Conservation (phyloP, 192 early-diverging fungal genomes). For the Coemansia sp. region DNA sequence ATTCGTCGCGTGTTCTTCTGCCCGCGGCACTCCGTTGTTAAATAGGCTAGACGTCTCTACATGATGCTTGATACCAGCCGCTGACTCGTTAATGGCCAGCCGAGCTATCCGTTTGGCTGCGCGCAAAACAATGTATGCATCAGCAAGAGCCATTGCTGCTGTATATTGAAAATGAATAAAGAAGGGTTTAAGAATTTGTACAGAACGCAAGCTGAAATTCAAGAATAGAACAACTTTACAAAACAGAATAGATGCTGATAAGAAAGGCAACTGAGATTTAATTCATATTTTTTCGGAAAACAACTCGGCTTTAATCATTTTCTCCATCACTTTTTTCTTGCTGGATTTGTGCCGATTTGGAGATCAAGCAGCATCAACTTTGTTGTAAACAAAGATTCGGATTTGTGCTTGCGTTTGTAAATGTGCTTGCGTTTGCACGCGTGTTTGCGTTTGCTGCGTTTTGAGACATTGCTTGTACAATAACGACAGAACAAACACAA, state of each 20-base stretch:
- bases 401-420: too few relatives aligned
- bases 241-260: too few relatives aligned
- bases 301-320: too few relatives aligned
- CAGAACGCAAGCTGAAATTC: too few relatives aligned
- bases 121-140: constrained; percentile 41
- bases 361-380: neutral
- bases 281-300: neutral
- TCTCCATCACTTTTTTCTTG: too few relatives aligned
- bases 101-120: constrained; percentile 28
- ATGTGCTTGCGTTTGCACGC: too few relatives aligned
- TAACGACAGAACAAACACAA: too few relatives aligned
- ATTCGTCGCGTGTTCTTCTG: neutral
- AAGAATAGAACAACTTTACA: neutral
- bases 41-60: constrained; percentile 37
- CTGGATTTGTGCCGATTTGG: too few relatives aligned
- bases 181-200: neutral
- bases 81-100: constrained; percentile 32
- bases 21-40: constrained; percentile 5
- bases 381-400: too few relatives aligned
- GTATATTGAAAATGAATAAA: neutral
- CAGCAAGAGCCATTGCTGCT: constrained; percentile 28
- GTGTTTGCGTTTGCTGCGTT: too few relatives aligned
- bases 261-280: too few relatives aligned
- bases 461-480: too few relatives aligned
- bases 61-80: constrained; percentile 11